Conservation (phyloP, 768 basidiomycete genomes). For the Boletus patriciae region DNA sequence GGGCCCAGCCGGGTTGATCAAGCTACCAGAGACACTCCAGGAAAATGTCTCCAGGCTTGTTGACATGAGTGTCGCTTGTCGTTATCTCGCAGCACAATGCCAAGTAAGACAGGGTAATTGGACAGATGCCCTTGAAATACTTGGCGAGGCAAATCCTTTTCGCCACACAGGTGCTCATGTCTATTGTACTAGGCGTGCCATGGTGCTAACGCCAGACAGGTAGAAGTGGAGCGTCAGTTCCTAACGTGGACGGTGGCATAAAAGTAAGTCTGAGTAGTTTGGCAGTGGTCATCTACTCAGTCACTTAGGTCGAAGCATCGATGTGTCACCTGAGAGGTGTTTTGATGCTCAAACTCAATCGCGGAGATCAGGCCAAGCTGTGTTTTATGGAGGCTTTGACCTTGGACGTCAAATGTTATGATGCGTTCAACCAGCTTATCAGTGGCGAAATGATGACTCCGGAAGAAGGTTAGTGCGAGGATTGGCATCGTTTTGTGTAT, state of each 20-base stretch:
- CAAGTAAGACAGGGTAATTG: slow-evolving; percentile 90
- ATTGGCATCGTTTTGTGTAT: background rate
- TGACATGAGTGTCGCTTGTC: slow-evolving; percentile 92
- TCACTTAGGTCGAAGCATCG: slow-evolving; percentile 86
- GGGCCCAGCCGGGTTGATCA: slow-evolving; percentile 69
- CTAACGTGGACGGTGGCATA: slow-evolving; percentile 89
- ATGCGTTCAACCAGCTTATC: slow-evolving; percentile 88
- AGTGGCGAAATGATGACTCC: slow-evolving; percentile 95
- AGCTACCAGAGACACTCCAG: slow-evolving; percentile 63
- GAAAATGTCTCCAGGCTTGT: slow-evolving; percentile 75
- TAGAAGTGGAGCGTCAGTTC: slow-evolving; percentile 66
- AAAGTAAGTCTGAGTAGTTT: slow-evolving; percentile 56
- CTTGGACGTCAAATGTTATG: slow-evolving; percentile 96
- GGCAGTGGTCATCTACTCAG: background rate
- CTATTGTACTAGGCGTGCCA: background rate
- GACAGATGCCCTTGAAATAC: slow-evolving; percentile 87
- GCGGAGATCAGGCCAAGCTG: slow-evolving; percentile 86
- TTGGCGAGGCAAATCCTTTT: slow-evolving; percentile 92
- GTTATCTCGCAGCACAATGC: slow-evolving; percentile 96
- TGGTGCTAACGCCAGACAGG: slow-evolving; percentile 36
- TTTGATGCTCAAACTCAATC: slow-evolving; percentile 91
- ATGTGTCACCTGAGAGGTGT: slow-evolving; percentile 95
- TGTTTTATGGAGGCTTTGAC: slow-evolving; percentile 95
- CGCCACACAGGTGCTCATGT: slow-evolving; percentile 55
- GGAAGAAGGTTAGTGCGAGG: slow-evolving; percentile 76